Percentiles rank a stretch among this genome's conserved stretches.
phyloP scores from a whole-genome alignment of 805 yeast species.

The Ogataea salicorniae region DNA sequence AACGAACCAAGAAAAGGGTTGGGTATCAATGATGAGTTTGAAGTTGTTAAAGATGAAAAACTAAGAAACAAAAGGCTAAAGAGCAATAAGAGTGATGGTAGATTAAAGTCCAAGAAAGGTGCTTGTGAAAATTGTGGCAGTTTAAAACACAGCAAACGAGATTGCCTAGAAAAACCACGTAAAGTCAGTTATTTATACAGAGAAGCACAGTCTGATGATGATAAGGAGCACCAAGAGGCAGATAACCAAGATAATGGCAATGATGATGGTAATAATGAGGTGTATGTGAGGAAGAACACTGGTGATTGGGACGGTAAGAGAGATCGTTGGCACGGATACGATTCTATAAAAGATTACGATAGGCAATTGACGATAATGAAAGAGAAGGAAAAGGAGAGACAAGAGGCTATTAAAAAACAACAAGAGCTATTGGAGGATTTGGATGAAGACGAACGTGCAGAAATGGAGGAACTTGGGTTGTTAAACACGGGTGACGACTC shows the following conservation, averaged over 20 bases:
- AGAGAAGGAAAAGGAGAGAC: constrained; percentile 39
- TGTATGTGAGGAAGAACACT: constrained; percentile 21
- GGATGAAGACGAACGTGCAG: constrained; percentile 41
- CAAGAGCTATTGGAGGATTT: constrained; percentile 12
- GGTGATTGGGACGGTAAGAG: constrained; percentile 63
- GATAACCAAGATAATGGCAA: constrained; percentile 3
- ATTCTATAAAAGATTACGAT: constrained; percentile 52
- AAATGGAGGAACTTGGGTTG: constrained; percentile 36
- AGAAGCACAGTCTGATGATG: constrained; percentile 22
- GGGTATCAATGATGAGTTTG: constrained; percentile 49
- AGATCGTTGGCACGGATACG: constrained; percentile 81
- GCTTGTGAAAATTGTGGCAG: constrained; percentile 60
- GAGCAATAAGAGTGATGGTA: constrained; percentile 4
- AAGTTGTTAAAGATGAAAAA: constrained; percentile 15
- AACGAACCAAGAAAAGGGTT: constrained; percentile 49
- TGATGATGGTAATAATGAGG: constrained; percentile 4
- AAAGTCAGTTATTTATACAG: constrained; percentile 33
- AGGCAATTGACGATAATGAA: constrained; percentile 45
- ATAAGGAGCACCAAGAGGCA: constrained; percentile 1
- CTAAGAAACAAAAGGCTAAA: constrained; percentile 4
- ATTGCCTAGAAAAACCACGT: constrained; percentile 56
- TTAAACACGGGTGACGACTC: constrained; percentile 13
- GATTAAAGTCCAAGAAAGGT: constrained; percentile 22
- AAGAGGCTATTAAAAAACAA: constrained; percentile 24
- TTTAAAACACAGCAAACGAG: constrained; percentile 41